Percentiles rank a stretch among this genome's conserved stretches.
phyloP scores from a whole-genome alignment of 2,329 filamentous ascomycete species.

The Davidsoniella neocaledoniae region DNA sequence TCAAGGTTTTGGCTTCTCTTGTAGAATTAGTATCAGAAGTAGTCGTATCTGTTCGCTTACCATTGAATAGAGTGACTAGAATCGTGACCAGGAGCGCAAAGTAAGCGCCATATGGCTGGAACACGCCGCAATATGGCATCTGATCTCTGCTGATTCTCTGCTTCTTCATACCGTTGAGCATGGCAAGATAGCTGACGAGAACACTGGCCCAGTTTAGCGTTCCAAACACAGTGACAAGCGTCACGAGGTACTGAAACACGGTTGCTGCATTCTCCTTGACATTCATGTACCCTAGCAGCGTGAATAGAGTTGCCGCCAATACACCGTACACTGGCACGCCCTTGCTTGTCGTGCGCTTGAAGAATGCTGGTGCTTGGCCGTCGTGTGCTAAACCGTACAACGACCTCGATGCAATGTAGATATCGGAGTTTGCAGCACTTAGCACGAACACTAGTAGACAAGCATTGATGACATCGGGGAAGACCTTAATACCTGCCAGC shows the following conservation, averaged over 20 bases:
- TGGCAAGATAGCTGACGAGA: constrained; percentile 23
- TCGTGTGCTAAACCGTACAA: constrained; percentile 25
- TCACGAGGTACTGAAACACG: constrained; percentile 26
- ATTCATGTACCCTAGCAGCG: constrained; percentile 25
- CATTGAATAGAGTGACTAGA: constrained; percentile 43
- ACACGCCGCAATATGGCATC: constrained; percentile 22
- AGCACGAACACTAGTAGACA: constrained; percentile 16
- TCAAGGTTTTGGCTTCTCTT: no score
- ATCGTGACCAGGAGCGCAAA: constrained; percentile 19
- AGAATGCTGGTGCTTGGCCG: constrained; percentile 22
- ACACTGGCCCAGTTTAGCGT: constrained; percentile 27
- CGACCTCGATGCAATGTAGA: constrained; percentile 25
- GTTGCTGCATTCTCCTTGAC: constrained; percentile 20
- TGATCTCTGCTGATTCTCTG: constrained; percentile 20
- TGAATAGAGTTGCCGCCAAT: constrained; percentile 21
- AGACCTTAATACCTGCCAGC: constrained; percentile 13
- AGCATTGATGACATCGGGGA: constrained; percentile 16
- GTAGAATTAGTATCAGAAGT: not conserved
- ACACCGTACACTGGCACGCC: constrained; percentile 26
- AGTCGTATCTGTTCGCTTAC: constrained; percentile 20
- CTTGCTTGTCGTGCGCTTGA: constrained; percentile 20
- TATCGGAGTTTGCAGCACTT: constrained; percentile 9
- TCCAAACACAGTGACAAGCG: constrained; percentile 26
- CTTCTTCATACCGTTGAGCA: constrained; percentile 21
- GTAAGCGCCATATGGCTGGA: constrained; percentile 25